Percentiles rank a stretch among this genome's conserved stretches.
phyloP scores from a whole-genome alignment of 1,139 yeast genomes.

The Saccharomyces uvarum region DNA sequence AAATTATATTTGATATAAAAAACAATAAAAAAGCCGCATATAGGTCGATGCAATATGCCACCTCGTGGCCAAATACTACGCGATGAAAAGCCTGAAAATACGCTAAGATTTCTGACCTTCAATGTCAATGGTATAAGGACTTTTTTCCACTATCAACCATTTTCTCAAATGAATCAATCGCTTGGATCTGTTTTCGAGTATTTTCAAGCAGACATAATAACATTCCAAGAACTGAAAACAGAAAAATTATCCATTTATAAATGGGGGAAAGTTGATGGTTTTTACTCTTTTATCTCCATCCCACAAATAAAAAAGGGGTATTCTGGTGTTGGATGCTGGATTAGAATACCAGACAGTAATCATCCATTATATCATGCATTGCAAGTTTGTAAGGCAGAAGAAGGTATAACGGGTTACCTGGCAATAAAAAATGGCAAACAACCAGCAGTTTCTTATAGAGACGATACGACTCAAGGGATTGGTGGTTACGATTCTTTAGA shows the following conservation, averaged over 20 bases:
- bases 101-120: slow-evolving; percentile 53
- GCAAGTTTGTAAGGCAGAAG: slow-evolving; percentile 68
- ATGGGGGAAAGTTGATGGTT: slow-evolving; percentile 54
- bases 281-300: slow-evolving; percentile 57
- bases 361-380: slow-evolving; percentile 40
- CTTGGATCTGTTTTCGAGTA: slow-evolving; percentile 45
- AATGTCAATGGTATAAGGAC: slow-evolving; percentile 84
- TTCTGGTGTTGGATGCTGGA: slow-evolving; percentile 84
- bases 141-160: slow-evolving; percentile 72
- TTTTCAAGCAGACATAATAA: slow-evolving; percentile 65
- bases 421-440: slow-evolving; percentile 23
- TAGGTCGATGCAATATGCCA: background rate
- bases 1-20: background rate
- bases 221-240: slow-evolving; percentile 80
- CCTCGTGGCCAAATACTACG: background rate
- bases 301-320: slow-evolving; percentile 71
- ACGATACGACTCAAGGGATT: slow-evolving; percentile 35
- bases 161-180: slow-evolving; percentile 49
- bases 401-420: slow-evolving; percentile 77
- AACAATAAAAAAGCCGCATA: no score
- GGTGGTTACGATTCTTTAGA: slow-evolving; percentile 57
- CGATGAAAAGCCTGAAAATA: slow-evolving; percentile 4
- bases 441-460: slow-evolving; percentile 16
- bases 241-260: slow-evolving; percentile 39
- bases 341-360: slow-evolving; percentile 41